phyloP scores from a whole-genome alignment of 2,329 filamentous ascomycete species.

The Thelonectria olida region DNA sequence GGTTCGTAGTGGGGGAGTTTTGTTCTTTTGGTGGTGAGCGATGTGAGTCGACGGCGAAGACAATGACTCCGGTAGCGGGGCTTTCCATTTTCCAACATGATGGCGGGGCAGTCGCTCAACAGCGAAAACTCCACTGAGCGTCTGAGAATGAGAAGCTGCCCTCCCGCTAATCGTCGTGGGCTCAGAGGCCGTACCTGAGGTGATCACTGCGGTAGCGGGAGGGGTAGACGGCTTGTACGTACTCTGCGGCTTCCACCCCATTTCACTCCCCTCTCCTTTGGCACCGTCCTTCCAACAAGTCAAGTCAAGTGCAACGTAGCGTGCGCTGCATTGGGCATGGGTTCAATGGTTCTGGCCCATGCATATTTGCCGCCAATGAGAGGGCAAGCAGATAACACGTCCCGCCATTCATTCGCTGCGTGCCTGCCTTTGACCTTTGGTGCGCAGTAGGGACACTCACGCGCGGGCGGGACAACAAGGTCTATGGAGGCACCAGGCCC shows the following conservation, averaged over 20 bases:
- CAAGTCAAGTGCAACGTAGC: neutral
- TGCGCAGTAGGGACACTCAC: no score
- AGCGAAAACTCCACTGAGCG: neutral
- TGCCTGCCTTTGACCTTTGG: no score
- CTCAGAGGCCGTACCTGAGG: no score
- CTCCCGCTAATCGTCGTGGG: neutral
- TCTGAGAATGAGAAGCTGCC: neutral
- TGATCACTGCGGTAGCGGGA: no score
- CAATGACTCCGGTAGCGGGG: slow-evolving; percentile 40
- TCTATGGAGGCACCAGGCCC: neutral
- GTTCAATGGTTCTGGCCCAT: neutral
- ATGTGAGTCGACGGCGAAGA: slow-evolving; percentile 2
- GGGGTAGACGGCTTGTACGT: no score
- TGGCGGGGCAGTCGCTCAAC: slow-evolving; percentile 31
- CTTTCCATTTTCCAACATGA: slow-evolving; percentile 28
- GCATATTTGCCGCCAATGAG: slow-evolving; percentile 32
- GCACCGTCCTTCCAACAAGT: no score
- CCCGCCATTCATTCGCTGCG: slow-evolving; percentile 1
- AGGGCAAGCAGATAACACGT: slow-evolving; percentile 30
- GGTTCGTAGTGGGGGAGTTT: slow-evolving; percentile 32
- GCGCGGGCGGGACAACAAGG: neutral
- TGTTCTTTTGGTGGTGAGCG: slow-evolving; percentile 36
- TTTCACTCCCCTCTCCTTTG: no score
- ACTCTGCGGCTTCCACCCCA: slow-evolving; percentile 5
- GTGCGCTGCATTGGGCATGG: slow-evolving; percentile 7